Base-by-base conservation (phyloP, 2,329 filamentous ascomycete genomes). In the Scedosporium boydii region DNA sequence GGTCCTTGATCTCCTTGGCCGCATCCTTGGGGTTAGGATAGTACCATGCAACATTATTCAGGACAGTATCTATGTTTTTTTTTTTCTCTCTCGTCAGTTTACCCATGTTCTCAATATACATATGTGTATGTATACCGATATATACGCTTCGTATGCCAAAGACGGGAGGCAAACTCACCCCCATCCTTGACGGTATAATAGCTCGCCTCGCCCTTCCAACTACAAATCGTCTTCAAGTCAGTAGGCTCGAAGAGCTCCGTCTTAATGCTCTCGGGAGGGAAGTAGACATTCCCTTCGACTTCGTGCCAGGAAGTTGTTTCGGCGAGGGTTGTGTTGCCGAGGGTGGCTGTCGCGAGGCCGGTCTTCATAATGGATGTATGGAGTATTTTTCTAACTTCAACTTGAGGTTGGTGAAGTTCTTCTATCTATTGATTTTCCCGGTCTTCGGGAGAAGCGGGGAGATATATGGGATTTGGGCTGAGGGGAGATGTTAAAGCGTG, bases 261-360 rank as follows among this genome's bases (percentile, higher is more conserved):
- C 64, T 78, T 75, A 64, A 83, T 70, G 6, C 77, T 70, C 6
- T 75, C 72, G 0, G 77, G 78, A 51, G 79, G 79, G 67, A 82
- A 81, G 69, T 85, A 85, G 64, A 85, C 76, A 70, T 84, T 85
- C 27, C 82, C 82, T 66, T 86, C 83, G 41, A 85, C 81, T 2
- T 83, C 76, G 29, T 79, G 76, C 72, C 78, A 84, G 16, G 71
- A 73, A 53, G 80, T 75, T 64, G 81, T 74, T 66, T 80, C 76
- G 64, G 83, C 83, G 60, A 86, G 69, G 42, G 78, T 68, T 59
- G 74, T 75, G 65, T 78, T 80, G 67, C 80, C 77, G 59, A 83
- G 69, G 27, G 74, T 76, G 53, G 83, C 83, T 65, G 69, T 71
- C 61, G 71, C 75, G 65, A 73, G 69, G 41, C 72, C 72, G 51